phyloP scores from a whole-genome alignment of 768 basidiomycete species.

The Cantharellus anzutake region DNA sequence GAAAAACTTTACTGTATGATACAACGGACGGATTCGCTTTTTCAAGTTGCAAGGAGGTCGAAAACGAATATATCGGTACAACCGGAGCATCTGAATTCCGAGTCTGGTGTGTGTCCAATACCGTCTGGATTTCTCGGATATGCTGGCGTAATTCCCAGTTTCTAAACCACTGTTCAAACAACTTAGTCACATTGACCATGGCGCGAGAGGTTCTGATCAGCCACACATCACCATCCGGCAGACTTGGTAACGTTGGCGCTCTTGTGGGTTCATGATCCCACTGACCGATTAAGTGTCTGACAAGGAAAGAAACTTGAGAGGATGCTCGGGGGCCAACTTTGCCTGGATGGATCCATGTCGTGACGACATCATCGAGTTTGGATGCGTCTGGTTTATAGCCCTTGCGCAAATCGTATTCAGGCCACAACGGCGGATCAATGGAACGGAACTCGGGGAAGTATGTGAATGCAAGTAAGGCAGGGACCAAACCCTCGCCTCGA shows the following conservation, averaged over 20 bases:
- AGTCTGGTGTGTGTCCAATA: not conserved
- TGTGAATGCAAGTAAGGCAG: conserved; percentile 13
- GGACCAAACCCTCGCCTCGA: not conserved
- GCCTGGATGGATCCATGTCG: not conserved
- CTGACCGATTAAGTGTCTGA: not conserved
- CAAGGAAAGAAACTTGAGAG: not conserved
- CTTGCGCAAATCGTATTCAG: not conserved
- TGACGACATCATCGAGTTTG: not conserved
- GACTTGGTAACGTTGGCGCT: no score
- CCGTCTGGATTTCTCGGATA: not conserved
- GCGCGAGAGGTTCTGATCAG: no score
- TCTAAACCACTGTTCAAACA: not conserved
- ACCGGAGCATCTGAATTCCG: no score
- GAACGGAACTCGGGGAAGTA: conserved; percentile 31
- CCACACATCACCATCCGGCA: no score
- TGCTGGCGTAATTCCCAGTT: not conserved
- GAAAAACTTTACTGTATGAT: no score
- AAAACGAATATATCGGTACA: no score
- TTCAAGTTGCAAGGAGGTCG: no score
- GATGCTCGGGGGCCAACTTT: not conserved
- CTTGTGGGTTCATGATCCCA: no score
- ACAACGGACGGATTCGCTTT: no score
- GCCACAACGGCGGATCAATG: conserved; percentile 19
- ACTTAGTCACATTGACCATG: not conserved
- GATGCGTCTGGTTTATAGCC: not conserved